Evolutionary conservation across 2,329 filamentous ascomycete species (phyloP).

Genomic region (Curvularia hawaiiensis): DNA sequence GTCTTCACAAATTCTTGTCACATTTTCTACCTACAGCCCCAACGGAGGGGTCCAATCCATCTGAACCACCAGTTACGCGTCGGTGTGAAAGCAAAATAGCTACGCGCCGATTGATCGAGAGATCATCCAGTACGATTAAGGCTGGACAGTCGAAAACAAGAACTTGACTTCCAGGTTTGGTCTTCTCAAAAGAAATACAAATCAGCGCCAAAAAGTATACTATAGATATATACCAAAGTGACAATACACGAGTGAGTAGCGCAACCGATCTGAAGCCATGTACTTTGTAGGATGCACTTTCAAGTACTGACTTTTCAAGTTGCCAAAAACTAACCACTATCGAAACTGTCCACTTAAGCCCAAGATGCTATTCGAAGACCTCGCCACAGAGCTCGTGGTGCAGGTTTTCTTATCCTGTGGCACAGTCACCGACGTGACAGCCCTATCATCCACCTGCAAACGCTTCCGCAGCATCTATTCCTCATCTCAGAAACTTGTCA

Average conservation of each 20-base stretch:
- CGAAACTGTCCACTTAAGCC: constrained; percentile 10
- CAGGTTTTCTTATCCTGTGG: constrained; percentile 61
- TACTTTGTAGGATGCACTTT: background rate
- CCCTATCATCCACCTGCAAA: constrained; percentile 60
- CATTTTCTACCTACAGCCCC: constrained; percentile 55
- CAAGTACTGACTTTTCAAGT: constrained; percentile 5
- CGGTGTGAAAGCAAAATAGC: constrained; percentile 35
- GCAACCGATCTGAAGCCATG: background rate
- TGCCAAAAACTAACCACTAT: background rate
- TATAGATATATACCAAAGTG: constrained; percentile 5
- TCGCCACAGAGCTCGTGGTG: constrained; percentile 64
- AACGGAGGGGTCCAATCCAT: constrained; percentile 57
- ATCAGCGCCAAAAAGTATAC: background rate
- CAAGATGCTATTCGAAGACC: constrained; percentile 59
- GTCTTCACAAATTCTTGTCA: constrained; percentile 33
- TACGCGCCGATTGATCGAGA: constrained; percentile 31
- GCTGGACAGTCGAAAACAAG: background rate
- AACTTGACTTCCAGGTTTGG: background rate
- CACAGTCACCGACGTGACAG: constrained; percentile 59
- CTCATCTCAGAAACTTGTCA: constrained; percentile 59
- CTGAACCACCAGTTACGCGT: constrained; percentile 45
- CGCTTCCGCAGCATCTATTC: constrained; percentile 60
- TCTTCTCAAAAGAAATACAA: background rate
- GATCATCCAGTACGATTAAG: constrained; percentile 9
- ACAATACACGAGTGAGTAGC: constrained; percentile 14